phyloP scores from a whole-genome alignment of 2,329 filamentous ascomycete genomes.

The Colletotrichum trifolii region DNA sequence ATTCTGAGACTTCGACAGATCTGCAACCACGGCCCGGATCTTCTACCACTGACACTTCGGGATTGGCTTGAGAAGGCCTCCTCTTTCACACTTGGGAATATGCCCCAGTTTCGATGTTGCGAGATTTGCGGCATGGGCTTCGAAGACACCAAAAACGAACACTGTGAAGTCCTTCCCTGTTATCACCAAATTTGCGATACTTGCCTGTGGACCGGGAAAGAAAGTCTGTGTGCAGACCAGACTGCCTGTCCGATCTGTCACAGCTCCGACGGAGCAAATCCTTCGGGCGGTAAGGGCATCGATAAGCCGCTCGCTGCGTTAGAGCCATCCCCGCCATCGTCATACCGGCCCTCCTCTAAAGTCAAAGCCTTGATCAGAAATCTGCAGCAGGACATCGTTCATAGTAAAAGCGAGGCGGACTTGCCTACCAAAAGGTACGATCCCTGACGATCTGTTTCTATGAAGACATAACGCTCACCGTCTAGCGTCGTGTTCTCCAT shows the following conservation, averaged over 20 bases:
- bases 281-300: too few species aligned
- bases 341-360: background rate
- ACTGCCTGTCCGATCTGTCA: background rate
- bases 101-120: background rate
- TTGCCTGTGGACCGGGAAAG: background rate
- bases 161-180: background rate
- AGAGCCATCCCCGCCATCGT: too few species aligned
- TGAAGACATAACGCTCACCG: background rate
- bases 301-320: too few species aligned
- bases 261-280: background rate
- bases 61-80: background rate
- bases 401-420: background rate
- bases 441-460: background rate
- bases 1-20: background rate
- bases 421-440: background rate
- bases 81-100: background rate
- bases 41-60: background rate
- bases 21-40: background rate
- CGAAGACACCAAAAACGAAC: background rate
- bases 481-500: background rate
- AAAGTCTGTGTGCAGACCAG: background rate
- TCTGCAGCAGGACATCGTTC: background rate
- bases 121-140: background rate
- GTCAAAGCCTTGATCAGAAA: background rate
- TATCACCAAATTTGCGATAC: background rate